Evolutionary conservation across 2,329 filamentous ascomycete species (phyloP), one percentile per base, ranked within the genome.

Genomic region (Xylariaceae sp.): DNA sequence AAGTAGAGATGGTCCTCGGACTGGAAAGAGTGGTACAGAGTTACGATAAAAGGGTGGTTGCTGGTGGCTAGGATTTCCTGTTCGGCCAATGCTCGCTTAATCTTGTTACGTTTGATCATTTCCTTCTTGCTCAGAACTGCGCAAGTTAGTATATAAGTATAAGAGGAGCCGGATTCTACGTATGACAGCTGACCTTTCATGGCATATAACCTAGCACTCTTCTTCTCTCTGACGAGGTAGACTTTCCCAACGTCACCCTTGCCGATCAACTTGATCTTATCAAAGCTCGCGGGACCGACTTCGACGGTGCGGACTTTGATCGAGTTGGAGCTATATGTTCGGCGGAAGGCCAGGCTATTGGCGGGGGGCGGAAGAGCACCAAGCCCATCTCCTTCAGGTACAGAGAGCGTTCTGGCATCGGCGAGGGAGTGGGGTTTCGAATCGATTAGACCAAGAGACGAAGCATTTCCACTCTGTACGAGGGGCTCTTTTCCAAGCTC

Each of bases 91-190:
- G 95, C 95, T 72, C 95, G 87, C 84, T 99, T 99, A 79, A 99
- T 99, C 84, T 99, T 99, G 82, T 99, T 99, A 56, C 95, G 90
- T 81, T 99, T 99, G 77, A 99, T 99, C 95, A 99, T 99, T 76
- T 99, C 95, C 81, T 98, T 97, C 78, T 99, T 99, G 83, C 93
- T 98, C 75, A 99, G 74, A 5, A 99, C 95, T 98, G 71, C 14
- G 50, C 48, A 39, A 82, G 76, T 67, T 51, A 56, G 53, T 37
- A 26, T 23, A 49, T 14, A 43, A n/a, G 16, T 11, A 23, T 16
- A 39, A 31, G 29, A 4, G 17, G 3, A 7, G 21, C 14, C 24
- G 16, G 6, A 8, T 6, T 33, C 14, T 39, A 16, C 6, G 19
- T 9, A 6, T 29, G 5, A 16, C 11, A 24, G 51, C 82, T 66